Evolutionary conservation across 345 rosid species (phyloP), one percentile per base, ranked within the genome.

Genomic region (Excoecaria cochinchinensis): DNA sequence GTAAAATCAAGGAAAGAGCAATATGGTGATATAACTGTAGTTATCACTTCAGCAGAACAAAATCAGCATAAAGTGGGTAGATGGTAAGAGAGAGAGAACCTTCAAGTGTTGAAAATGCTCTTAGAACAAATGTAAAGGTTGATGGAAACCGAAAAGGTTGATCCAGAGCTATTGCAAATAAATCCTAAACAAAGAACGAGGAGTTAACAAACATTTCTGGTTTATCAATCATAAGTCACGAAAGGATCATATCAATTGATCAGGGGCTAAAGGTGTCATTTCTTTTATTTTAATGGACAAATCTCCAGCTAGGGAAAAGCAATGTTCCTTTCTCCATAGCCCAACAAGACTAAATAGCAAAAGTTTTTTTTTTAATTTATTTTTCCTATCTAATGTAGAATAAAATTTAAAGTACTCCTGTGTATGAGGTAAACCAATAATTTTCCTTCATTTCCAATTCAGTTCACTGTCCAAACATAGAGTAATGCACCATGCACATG

Each of bases 111-210:
- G 99, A 89, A 80, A 95, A 95, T 72, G 99, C 97, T 83, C 95
- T 85, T 25, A 95, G 51, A 78, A 95, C 93, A 82, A 92, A 95
- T 74, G 98, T 86, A 72, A 95, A 90, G 13, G 97, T 90, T 72
- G 97, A 88, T 51, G 99, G 99, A 76, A 95, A 89, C 67, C 97
- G 90, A 78, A 95, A 92, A 63, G 97, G 99, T 77, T 95, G 99
- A 79, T 95, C 97, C 74, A 83, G 97, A 67, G 98, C 92, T 77
- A 95, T 88, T 77, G 99, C 90, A 88, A 95, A 92, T 82, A 95
- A 86, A 77, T 95, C 99, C 98, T 95, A 89, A 83, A 72, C 69
- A 46, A 39, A 53, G 68, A 31, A 69, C 1, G 17, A 31, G 3
- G 74, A 71, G 70, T 67, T 73, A 50, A 53, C 70, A 15, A 36